These are phyloP conservation scores for Cetraspora pellucida DNA, from an alignment of 192 early-diverging fungal species.

Conservation along the genomic window DNA sequence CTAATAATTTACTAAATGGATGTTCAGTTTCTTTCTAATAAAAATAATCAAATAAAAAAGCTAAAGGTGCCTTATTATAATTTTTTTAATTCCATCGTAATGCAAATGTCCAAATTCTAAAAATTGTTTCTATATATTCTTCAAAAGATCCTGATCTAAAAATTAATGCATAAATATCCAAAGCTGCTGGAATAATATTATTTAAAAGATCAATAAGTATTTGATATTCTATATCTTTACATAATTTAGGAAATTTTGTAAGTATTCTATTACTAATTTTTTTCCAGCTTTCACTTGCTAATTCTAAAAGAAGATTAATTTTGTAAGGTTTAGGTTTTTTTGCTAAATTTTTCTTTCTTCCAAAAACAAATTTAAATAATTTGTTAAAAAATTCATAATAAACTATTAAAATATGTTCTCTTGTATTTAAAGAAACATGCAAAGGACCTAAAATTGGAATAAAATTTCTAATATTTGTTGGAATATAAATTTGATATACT, in stretches of 20 bases:
- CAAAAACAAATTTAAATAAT: not conserved
- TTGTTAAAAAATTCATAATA: not conserved
- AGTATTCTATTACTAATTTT: not conserved
- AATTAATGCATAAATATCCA: not conserved
- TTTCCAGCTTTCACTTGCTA: not conserved
- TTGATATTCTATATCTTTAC: constrained; percentile 21
- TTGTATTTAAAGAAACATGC: constrained; percentile 2
- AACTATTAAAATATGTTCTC: not conserved
- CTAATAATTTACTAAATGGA: not conserved
- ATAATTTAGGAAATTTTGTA: not conserved
- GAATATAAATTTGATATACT: not conserved
- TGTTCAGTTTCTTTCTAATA: constrained; percentile 8
- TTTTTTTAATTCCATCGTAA: too few relatives aligned
- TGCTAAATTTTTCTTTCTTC: not conserved
- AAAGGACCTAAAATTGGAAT: not conserved
- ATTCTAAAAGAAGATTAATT: constrained; percentile 3
- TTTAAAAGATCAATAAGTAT: not conserved
- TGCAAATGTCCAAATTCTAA: too few relatives aligned
- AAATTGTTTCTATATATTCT: too few relatives aligned
- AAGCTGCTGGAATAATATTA: not conserved
- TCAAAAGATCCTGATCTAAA: constrained; percentile 5
- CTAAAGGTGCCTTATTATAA: too few relatives aligned
- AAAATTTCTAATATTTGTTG: not conserved
- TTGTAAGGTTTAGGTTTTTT: not conserved
- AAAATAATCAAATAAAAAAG: constrained; percentile 3